Conservation (phyloP, 257 asterid species). For the Coffea canephora region DNA sequence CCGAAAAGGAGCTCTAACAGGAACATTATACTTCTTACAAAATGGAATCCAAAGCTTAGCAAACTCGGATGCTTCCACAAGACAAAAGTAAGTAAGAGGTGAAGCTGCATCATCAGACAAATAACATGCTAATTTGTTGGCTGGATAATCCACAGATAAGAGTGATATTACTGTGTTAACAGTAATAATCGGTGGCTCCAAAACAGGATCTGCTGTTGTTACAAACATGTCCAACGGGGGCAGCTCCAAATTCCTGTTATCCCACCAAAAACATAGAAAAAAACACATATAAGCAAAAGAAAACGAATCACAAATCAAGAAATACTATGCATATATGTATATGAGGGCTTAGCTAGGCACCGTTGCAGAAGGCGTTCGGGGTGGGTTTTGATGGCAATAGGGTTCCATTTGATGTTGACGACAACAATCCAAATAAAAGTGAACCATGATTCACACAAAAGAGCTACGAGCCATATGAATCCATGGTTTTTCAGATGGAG, state of each 20-base stretch:
- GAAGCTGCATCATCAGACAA: slow-evolving; percentile 44
- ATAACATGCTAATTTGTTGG: slow-evolving; percentile 34
- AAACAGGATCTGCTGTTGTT: slow-evolving; percentile 33
- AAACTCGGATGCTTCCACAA: slow-evolving; percentile 32
- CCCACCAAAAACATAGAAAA: not conserved
- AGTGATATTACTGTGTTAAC: slow-evolving; percentile 39
- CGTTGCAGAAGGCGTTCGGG: slow-evolving; percentile 28
- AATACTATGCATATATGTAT: not conserved
- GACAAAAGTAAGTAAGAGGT: slow-evolving; percentile 31
- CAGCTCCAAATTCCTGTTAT: slow-evolving; percentile 16
- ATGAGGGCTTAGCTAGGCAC: not conserved
- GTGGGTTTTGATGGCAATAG: slow-evolving; percentile 15
- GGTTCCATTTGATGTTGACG: slow-evolving; percentile 35
- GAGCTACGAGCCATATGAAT: slow-evolving; percentile 27
- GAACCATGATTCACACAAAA: slow-evolving; percentile 42
- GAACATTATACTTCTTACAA: slow-evolving; percentile 28
- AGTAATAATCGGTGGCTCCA: slow-evolving; percentile 37
- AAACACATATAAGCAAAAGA: not conserved
- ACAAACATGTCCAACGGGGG: slow-evolving; percentile 39
- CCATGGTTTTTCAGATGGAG: slow-evolving; percentile 16
- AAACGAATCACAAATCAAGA: not conserved
- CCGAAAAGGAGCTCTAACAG: slow-evolving; percentile 38
- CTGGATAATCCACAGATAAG: slow-evolving; percentile 39
- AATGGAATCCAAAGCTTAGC: slow-evolving; percentile 40
- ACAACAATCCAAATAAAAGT: slow-evolving; percentile 34